Evolutionary conservation across 768 basidiomycete species (phyloP).

Genomic region (Lactarius psammicola): DNA sequence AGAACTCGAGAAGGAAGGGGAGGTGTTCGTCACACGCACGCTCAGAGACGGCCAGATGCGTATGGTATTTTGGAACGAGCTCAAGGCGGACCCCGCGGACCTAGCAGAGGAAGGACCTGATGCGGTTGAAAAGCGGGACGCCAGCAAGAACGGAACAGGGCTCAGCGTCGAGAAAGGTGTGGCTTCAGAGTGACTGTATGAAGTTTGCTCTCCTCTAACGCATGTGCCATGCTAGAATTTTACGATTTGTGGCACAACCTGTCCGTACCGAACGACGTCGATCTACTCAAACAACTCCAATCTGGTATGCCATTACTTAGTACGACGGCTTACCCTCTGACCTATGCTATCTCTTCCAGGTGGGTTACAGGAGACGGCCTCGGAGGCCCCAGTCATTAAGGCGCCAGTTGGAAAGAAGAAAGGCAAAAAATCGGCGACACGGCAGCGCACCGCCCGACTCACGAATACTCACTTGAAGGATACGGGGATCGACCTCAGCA

Average conservation of each 20-base stretch:
- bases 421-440: slow-evolving; percentile 70
- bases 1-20: slow-evolving; percentile 86
- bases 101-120: slow-evolving; percentile 23
- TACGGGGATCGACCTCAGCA: slow-evolving; percentile 73
- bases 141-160: slow-evolving; percentile 60
- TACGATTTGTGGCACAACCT: slow-evolving; percentile 82
- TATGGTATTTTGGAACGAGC: slow-evolving; percentile 90
- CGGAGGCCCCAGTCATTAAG: slow-evolving; percentile 56
- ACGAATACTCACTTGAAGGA: slow-evolving; percentile 88
- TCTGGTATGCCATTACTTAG: slow-evolving; percentile 48
- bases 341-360: slow-evolving; percentile 42
- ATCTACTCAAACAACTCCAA: slow-evolving; percentile 72
- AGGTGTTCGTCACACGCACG: slow-evolving; percentile 84
- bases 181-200: slow-evolving; percentile 26
- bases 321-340: neutral
- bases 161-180: slow-evolving; percentile 77
- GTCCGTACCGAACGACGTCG: slow-evolving; percentile 82
- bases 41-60: slow-evolving; percentile 77
- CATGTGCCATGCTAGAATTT: slow-evolving; percentile 74
- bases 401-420: slow-evolving; percentile 65
- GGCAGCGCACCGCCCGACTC: slow-evolving; percentile 75
- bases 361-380: slow-evolving; percentile 76
- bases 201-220: slow-evolving; percentile 3
- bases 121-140: slow-evolving; percentile 22
- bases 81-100: slow-evolving; percentile 52